Percentiles rank a stretch among this genome's conserved stretches.
phyloP scores from a whole-genome alignment of 1,284 basidiomycete genomes.

The Fistulina hepatica region DNA sequence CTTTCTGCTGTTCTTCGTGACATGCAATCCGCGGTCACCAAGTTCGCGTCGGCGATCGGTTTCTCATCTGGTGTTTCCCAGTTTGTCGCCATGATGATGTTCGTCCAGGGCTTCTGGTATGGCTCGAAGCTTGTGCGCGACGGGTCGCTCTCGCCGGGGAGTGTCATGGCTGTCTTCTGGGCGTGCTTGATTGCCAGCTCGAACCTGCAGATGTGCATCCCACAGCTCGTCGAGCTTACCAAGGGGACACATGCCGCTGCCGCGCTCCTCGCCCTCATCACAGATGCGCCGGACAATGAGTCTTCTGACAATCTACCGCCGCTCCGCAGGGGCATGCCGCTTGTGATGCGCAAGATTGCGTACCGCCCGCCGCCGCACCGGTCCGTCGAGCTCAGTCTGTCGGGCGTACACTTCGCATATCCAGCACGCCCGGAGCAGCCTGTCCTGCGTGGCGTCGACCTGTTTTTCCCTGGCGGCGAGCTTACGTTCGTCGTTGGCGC shows the following conservation, averaged over 20 bases:
- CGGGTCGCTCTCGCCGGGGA: conserved; percentile 57
- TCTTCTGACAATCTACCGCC: too few relatives aligned
- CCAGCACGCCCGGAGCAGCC: conserved; percentile 63
- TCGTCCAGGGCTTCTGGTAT: conserved; percentile 96
- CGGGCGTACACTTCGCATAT: conserved; percentile 75
- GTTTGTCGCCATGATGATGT: conserved; percentile 82
- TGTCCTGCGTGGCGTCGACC: conserved; percentile 52
- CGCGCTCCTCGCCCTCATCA: conserved; percentile 52
- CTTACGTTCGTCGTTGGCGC: conserved; percentile 90
- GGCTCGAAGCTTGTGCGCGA: conserved; percentile 78
- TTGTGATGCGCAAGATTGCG: conserved; percentile 54
- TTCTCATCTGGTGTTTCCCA: conserved; percentile 59
- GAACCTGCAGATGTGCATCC: conserved; percentile 80
- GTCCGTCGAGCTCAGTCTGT: conserved; percentile 29
- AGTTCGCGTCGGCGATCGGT: conserved; percentile 68
- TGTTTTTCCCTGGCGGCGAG: conserved; percentile 78
- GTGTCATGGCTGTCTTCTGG: conserved; percentile 96
- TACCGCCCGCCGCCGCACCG: too few relatives aligned
- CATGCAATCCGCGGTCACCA: conserved; percentile 39
- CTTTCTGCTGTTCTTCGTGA: conserved; percentile 38
- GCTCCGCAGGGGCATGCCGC: conserved; percentile 9
- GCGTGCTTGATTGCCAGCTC: conserved; percentile 83
- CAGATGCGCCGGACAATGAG: conserved; percentile 19
- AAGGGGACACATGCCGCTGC: conserved; percentile 84
- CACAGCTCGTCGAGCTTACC: conserved; percentile 65